Conservation (phyloP, 805 yeast genomes). For the Scheffersomyces stipitis region DNA sequence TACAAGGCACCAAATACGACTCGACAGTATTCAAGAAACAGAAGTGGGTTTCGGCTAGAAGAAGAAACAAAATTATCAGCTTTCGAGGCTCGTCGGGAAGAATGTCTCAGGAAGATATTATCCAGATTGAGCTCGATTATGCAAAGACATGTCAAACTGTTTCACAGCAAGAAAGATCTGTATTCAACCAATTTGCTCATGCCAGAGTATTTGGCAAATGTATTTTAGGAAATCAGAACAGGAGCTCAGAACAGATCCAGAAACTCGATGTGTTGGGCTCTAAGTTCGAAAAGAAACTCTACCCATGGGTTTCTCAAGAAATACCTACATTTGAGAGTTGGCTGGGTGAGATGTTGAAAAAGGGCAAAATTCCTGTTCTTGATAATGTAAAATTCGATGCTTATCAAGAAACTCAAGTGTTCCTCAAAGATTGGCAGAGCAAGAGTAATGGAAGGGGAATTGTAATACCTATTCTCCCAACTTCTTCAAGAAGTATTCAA, state of each 20-base stretch:
- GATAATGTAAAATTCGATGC: constrained; percentile 1
- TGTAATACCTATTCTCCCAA: constrained; percentile 28
- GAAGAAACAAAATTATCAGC: neutral
- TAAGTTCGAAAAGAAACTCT: constrained; percentile 13
- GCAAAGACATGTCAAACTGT: constrained; percentile 5
- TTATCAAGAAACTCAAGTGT: constrained; percentile 8
- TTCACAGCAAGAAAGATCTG: constrained; percentile 15
- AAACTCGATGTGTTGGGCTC: constrained; percentile 10
- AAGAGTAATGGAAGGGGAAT: constrained; percentile 29
- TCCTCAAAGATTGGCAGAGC: constrained; percentile 9
- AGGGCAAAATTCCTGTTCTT: constrained; percentile 11
- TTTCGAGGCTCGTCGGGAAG: no score
- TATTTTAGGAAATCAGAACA: constrained; percentile 9
- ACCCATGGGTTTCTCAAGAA: constrained; percentile 32
- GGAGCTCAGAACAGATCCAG: neutral
- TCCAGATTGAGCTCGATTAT: constrained; percentile 10
- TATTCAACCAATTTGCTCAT: constrained; percentile 18
- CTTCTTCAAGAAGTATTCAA: constrained; percentile 11
- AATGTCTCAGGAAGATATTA: constrained; percentile 9
- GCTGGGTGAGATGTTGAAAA: constrained; percentile 9
- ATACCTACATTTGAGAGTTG: constrained; percentile 21
- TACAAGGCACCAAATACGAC: constrained; percentile 12
- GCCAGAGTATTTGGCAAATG: constrained; percentile 28
- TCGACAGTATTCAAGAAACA: constrained; percentile 23
- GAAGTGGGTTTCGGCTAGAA: constrained; percentile 24